These are phyloP conservation scores for Fusarium sp. DNA, from an alignment of 2,329 filamentous ascomycete genomes.

Conservation along the genomic window DNA sequence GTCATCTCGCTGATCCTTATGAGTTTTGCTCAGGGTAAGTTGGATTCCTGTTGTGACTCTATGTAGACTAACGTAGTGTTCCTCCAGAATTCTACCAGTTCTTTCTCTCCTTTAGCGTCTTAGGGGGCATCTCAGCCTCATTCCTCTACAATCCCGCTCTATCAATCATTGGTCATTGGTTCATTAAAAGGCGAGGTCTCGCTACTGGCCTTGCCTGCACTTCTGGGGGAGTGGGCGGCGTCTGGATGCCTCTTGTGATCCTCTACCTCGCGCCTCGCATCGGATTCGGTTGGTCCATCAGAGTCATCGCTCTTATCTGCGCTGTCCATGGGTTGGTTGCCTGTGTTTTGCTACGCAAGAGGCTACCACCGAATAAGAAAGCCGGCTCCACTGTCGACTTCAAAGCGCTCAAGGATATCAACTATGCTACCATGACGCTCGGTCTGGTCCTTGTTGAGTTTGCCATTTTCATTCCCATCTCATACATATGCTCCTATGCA, in stretches of 20 bases:
- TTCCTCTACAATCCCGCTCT: conserved; percentile 78
- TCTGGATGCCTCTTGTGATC: conserved; percentile 58
- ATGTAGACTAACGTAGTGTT: conserved; percentile 50
- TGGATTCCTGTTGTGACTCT: too few species aligned
- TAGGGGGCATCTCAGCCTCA: conserved; percentile 73
- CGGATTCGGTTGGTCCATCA: conserved; percentile 48
- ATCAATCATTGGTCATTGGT: conserved; percentile 77
- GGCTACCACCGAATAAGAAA: conserved; percentile 60
- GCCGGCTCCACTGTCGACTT: conserved; percentile 61
- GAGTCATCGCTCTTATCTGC: conserved; percentile 46
- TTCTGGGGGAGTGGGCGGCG: conserved; percentile 70
- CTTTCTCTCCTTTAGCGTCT: conserved; percentile 74
- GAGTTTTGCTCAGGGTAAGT: not conserved
- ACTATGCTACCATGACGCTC: conserved; percentile 61
- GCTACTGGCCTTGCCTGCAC: conserved; percentile 78
- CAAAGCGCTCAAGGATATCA: conserved; percentile 61
- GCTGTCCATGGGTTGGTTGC: conserved; percentile 44
- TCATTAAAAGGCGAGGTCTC: conserved; percentile 70
- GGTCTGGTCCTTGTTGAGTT: conserved; percentile 68
- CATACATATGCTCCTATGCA: conserved; percentile 51
- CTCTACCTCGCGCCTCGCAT: conserved; percentile 40
- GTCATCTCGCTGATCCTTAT: not conserved
- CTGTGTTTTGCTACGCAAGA: conserved; percentile 50
- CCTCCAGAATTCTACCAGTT: conserved; percentile 74
- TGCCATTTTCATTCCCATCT: conserved; percentile 73